Evolutionary conservation across 2,329 filamentous ascomycete genomes (phyloP).

Genomic region (Fusarium tupiense): DNA sequence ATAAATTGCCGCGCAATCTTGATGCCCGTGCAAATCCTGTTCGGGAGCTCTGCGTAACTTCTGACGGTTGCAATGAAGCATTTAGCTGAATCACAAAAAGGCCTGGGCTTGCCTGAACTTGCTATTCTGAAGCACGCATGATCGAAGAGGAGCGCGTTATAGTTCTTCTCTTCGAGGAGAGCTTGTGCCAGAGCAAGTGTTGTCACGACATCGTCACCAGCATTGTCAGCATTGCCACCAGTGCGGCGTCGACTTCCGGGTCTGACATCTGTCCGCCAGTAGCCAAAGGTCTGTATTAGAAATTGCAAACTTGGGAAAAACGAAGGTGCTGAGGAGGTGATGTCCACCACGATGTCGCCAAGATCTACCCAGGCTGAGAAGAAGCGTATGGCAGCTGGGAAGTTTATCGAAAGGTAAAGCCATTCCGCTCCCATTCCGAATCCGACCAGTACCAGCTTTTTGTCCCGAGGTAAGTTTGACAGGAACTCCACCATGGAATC

Average conservation of each 20-base stretch:
- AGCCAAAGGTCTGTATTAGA: constrained; percentile 3
- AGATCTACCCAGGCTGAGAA: constrained; percentile 30
- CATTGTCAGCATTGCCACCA: constrained; percentile 17
- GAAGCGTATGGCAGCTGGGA: constrained; percentile 3
- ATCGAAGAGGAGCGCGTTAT: background rate
- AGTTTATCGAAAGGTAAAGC: constrained; percentile 4
- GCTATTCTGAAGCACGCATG: background rate
- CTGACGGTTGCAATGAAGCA: constrained; percentile 4
- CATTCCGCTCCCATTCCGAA: constrained; percentile 29
- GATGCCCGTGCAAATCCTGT: background rate
- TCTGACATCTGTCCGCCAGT: constrained; percentile 10
- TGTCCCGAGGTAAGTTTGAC: background rate
- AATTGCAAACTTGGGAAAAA: background rate
- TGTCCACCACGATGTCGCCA: constrained; percentile 19
- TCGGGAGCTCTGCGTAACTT: background rate
- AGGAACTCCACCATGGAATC: constrained; percentile 7
- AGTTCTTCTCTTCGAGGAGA: background rate
- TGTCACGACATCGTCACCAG: constrained; percentile 25
- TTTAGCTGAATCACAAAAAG: background rate
- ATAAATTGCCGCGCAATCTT: constrained; percentile 16
- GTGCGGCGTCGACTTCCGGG: background rate
- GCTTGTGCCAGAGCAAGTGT: constrained; percentile 8
- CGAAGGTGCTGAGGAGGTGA: background rate
- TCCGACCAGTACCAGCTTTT: background rate
- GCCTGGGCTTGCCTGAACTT: accelerated